Evolutionary conservation across 78 protist genomes (phyloP).

Genomic region (Protostelium mycophagum): DNA sequence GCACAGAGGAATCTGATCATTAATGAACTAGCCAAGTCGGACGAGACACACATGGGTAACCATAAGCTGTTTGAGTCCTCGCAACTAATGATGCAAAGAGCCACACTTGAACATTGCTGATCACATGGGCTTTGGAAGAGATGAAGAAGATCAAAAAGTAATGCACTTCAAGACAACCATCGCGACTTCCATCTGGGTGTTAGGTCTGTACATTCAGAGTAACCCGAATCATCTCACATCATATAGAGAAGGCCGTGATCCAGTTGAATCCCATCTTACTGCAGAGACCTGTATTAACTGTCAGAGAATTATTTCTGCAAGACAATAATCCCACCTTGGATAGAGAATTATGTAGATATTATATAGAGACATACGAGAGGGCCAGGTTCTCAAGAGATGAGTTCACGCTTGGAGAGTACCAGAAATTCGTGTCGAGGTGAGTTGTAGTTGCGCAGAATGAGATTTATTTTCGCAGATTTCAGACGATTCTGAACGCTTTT

Average conservation of each 20-base stretch:
- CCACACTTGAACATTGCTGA: neutral
- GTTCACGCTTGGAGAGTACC: slow-evolving; percentile 43
- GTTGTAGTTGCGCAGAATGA: neutral
- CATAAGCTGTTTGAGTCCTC: slow-evolving; percentile 25
- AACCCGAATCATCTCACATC: slow-evolving; percentile 7
- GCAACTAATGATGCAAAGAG: neutral
- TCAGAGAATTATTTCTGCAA: slow-evolving; percentile 16
- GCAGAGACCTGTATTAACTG: slow-evolving; percentile 20
- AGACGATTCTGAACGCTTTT: neutral
- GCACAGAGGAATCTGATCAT: slow-evolving; percentile 49
- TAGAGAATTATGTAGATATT: slow-evolving; percentile 9
- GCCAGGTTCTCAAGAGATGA: slow-evolving; percentile 57
- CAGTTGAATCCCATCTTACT: slow-evolving; percentile 21
- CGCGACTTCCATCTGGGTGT: slow-evolving; percentile 15
- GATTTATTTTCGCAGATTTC: neutral
- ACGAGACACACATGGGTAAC: slow-evolving; percentile 26
- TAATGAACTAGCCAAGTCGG: slow-evolving; percentile 51
- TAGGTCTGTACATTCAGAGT: neutral
- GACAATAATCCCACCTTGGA: slow-evolving; percentile 25
- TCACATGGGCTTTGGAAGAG: slow-evolving; percentile 66
- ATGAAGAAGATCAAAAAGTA: slow-evolving; percentile 31
- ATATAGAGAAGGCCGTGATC: slow-evolving; percentile 38
- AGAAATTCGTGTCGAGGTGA: slow-evolving; percentile 16
- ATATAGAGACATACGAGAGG: slow-evolving; percentile 44
- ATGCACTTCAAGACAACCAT: slow-evolving; percentile 62